Conservation (phyloP, 176 grass and related monocot genomes). For the Bromus sterilis region DNA sequence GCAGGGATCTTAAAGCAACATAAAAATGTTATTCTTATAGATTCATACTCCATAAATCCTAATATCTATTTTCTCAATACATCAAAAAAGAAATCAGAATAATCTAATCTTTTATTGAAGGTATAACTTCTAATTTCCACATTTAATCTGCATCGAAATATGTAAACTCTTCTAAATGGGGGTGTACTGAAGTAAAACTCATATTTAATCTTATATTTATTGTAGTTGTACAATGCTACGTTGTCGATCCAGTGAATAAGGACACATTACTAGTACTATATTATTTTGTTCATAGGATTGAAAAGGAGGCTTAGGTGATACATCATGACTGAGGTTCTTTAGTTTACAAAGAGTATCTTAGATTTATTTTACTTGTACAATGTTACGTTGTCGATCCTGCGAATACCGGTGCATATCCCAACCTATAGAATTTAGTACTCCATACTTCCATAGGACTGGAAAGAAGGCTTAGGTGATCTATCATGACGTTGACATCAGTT, state of each 20-base stretch:
- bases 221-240: too few species aligned
- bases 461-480: slow-evolving; percentile 16
- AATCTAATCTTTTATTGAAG: too few species aligned
- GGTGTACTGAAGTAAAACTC: too few species aligned
- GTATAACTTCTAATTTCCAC: too few species aligned
- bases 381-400: slow-evolving; percentile 7
- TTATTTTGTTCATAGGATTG: neutral
- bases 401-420: neutral
- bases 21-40: too few species aligned
- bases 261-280: neutral
- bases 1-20: too few species aligned
- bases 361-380: neutral
- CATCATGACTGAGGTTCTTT: neutral
- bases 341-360: slow-evolving; percentile 1
- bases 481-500: neutral
- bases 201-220: too few species aligned
- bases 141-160: too few species aligned
- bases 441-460: slow-evolving; percentile 10
- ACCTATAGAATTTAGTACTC: neutral
- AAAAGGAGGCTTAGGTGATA: slow-evolving; percentile 18
- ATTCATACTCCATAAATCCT: too few species aligned
- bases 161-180: too few species aligned
- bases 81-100: too few species aligned
- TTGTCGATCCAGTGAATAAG: neutral
- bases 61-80: too few species aligned